phyloP scores from a whole-genome alignment of 2,329 filamentous ascomycete species.

The Exophiala xenobiotica region DNA sequence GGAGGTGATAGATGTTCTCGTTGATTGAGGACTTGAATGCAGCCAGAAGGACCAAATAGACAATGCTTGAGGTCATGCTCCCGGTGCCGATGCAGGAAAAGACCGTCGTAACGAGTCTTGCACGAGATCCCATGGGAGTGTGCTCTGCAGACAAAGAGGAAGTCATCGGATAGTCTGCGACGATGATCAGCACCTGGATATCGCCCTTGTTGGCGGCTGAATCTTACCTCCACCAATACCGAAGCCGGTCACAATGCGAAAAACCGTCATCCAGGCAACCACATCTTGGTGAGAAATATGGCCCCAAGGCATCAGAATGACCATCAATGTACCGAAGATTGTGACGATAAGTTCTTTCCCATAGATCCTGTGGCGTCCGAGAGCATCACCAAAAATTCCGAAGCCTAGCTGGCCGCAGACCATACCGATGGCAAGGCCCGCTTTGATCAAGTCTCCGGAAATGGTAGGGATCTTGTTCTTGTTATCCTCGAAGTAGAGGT shows the following conservation, averaged over 20 bases:
- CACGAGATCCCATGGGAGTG: constrained; percentile 10
- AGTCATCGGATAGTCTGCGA: constrained; percentile 22
- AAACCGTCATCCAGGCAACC: constrained; percentile 28
- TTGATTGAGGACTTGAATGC: constrained; percentile 20
- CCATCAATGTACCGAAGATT: constrained; percentile 31
- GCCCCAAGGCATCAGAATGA: constrained; percentile 30
- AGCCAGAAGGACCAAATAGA: constrained; percentile 14
- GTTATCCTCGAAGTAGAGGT: constrained; percentile 32
- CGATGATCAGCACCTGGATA: neutral
- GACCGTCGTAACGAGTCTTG: constrained; percentile 11
- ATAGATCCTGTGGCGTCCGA: constrained; percentile 32
- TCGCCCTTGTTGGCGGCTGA: neutral
- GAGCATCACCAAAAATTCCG: constrained; percentile 33
- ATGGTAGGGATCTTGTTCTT: constrained; percentile 21
- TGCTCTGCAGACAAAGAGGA: constrained; percentile 21
- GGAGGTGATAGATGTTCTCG: constrained; percentile 14
- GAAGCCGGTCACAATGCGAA: constrained; percentile 30
- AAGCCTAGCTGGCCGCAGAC: constrained; percentile 32
- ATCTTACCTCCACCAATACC: constrained; percentile 31
- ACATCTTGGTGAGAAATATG: constrained; percentile 20
- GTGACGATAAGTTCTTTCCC: constrained; percentile 33
- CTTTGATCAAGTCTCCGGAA: constrained; percentile 29
- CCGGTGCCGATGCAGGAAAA: constrained; percentile 17
- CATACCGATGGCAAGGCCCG: constrained; percentile 32
- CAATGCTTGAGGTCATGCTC: constrained; percentile 6